phyloP scores from a whole-genome alignment of 306 rosid genomes.

The Citrullus amarus region DNA sequence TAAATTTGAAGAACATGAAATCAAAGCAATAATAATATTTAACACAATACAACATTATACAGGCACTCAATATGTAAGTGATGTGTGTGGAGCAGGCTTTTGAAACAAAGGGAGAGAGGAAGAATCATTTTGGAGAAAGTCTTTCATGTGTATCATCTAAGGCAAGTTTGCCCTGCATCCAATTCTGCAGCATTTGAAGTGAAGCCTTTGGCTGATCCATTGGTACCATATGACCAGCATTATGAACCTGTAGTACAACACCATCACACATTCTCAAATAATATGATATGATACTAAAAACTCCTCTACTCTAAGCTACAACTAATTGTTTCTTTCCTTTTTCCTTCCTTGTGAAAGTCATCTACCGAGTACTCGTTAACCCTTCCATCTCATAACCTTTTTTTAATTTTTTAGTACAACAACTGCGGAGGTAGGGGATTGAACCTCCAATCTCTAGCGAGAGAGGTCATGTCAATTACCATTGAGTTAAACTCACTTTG shows the following conservation, averaged over 20 bases:
- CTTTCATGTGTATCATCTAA: slow-evolving; percentile 11
- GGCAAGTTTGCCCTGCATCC: slow-evolving; percentile 70
- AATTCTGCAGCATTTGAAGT: slow-evolving; percentile 50
- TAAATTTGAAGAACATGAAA: neutral
- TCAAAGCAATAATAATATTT: neutral
- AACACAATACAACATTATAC: neutral
- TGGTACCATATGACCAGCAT: slow-evolving; percentile 91
- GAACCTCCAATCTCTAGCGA: too few relatives aligned
- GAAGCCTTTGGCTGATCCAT: slow-evolving; percentile 94
- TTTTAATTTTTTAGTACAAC: too few relatives aligned
- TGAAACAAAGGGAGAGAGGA: neutral
- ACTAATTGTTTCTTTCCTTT: neutral
- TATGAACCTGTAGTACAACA: slow-evolving; percentile 33
- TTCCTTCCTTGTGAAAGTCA: neutral
- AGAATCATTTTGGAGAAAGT: slow-evolving; percentile 23
- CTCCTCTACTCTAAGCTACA: neutral
- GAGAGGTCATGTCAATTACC: too few relatives aligned
- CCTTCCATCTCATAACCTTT: too few relatives aligned
- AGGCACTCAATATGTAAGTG: neutral
- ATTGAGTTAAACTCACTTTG: too few relatives aligned
- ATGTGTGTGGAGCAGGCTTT: neutral
- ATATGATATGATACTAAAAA: neutral
- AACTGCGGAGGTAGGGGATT: too few relatives aligned
- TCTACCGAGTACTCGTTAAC: neutral
- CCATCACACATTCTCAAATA: neutral